Base-by-base conservation (phyloP, 2,329 filamentous ascomycete genomes). In the Aureobasidium sp. region DNA sequence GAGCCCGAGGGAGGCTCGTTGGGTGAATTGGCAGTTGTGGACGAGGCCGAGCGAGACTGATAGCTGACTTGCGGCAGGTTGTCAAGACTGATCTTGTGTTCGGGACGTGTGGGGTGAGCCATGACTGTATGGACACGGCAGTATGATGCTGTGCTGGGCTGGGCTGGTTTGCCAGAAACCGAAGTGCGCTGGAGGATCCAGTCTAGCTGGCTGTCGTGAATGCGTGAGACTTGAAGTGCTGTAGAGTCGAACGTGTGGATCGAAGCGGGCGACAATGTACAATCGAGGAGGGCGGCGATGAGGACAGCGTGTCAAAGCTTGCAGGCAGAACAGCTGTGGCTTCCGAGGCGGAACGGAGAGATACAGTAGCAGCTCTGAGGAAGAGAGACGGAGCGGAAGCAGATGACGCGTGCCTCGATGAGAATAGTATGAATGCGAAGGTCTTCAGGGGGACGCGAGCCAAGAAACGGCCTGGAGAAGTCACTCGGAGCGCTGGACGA, bases 51-150 rank as follows among this genome's bases (percentile, higher is more conserved):
- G 71, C 87, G 86, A 64, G 84, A 80, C 73, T 89, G 85, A 70
- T 84, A 80, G 73, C 84, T 82, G 74, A 85, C 76, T 76, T 88
- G 86, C 64, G 86, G 82, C 68, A 90, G 84, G 77, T 90, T 92
- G 79, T 90, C 90, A 76, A 94, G 85, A 74, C 87, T 88, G 81
- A 94, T 84, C 76, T 93, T 89, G 71, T 82, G 81, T 75, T 96
- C 90, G 72, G 90, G 85, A 84, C 91, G 88, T 76, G 87, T 82
- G 63, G 79, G 74, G 78, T 84, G 90, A 82, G 90, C 89, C 91
- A 96, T 96, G 91, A 93, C 44, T 31, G n/a, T 22, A 9, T 51
- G 25, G 22, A 31, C 57, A 27, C 34, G 27, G 51, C 51, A 6
- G n/a, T 42, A 39, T 57, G n/a, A 31, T 57, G 39, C 29, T n/a